Conservation (phyloP, 2,329 filamentous ascomycete species). For the Botrytis porri region DNA sequence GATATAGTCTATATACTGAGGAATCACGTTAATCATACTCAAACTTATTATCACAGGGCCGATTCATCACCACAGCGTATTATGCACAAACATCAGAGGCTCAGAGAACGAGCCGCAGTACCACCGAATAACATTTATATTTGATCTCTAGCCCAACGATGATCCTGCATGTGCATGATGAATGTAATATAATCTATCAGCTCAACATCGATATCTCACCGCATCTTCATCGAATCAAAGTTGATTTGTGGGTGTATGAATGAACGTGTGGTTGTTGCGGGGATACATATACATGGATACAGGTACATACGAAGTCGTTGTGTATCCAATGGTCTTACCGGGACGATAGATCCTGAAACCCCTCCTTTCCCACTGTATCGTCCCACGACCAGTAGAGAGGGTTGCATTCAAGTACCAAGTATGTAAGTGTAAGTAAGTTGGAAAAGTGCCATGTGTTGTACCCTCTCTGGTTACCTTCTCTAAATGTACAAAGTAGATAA, state of each 20-base stretch:
- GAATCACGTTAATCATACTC: no score
- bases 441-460: constrained; percentile 8
- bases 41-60: rapidly evolving
- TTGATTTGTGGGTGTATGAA: background rate
- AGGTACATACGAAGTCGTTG: no score
- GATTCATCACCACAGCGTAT: background rate
- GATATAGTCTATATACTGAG: no score
- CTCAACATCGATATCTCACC: background rate
- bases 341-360: background rate
- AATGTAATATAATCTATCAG: background rate
- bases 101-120: background rate
- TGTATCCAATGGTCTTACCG: background rate
- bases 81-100: background rate
- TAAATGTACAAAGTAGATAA: background rate
- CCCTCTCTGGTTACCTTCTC: background rate
- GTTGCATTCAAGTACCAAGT: background rate
- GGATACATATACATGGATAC: background rate
- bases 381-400: background rate
- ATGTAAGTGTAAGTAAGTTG: no score
- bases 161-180: background rate
- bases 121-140: background rate
- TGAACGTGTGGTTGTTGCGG: background rate
- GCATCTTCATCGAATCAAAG: background rate
- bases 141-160: background rate
- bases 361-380: background rate